A percentile compares a stretch with the other conserved stretches of the same genome.
Conservation (phyloP, 306 rosid species). For the Calophaca sinica region DNA sequence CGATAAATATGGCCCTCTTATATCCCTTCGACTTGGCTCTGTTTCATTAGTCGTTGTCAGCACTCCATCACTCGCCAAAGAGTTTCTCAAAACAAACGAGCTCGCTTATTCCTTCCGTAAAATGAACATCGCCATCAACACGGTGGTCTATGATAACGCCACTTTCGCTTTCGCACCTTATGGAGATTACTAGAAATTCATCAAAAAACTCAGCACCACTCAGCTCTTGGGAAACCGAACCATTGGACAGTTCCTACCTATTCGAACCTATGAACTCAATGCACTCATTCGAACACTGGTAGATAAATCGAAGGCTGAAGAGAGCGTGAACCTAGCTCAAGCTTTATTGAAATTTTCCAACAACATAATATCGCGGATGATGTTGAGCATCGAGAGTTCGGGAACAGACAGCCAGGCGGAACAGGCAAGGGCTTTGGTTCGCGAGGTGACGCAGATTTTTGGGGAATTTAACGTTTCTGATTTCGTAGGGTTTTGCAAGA, state of each 20-base stretch:
- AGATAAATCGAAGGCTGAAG: constrained; percentile 13
- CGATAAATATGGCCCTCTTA: constrained; percentile 48
- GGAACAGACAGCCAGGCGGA: constrained; percentile 37
- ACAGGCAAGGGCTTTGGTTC: constrained; percentile 44
- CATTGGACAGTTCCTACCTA: constrained; percentile 15
- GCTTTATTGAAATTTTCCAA: constrained; percentile 49
- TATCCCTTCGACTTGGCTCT: constrained; percentile 52
- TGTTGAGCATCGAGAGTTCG: constrained; percentile 53
- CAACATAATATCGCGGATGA: constrained; percentile 57
- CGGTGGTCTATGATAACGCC: constrained; percentile 50
- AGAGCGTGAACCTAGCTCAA: constrained; percentile 46
- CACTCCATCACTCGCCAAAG: constrained; percentile 50
- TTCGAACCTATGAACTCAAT: constrained; percentile 42
- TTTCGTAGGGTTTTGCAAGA: constrained; percentile 24
- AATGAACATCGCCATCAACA: constrained; percentile 37
- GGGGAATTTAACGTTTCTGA: constrained; percentile 46
- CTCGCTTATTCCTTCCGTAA: constrained; percentile 40
- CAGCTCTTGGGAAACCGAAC: constrained; percentile 52
- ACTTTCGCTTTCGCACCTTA: constrained; percentile 61
- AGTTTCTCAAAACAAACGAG: constrained; percentile 55
- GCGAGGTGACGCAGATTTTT: constrained; percentile 51
- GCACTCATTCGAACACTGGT: constrained; percentile 30
- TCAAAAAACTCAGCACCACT: constrained; percentile 45
- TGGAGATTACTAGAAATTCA: constrained; percentile 39
- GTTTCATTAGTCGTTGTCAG: constrained; percentile 39